Evolutionary conservation across 768 basidiomycete species (phyloP), one percentile per base, ranked within the genome.

Genomic region (Pulveroboletus sp.): DNA sequence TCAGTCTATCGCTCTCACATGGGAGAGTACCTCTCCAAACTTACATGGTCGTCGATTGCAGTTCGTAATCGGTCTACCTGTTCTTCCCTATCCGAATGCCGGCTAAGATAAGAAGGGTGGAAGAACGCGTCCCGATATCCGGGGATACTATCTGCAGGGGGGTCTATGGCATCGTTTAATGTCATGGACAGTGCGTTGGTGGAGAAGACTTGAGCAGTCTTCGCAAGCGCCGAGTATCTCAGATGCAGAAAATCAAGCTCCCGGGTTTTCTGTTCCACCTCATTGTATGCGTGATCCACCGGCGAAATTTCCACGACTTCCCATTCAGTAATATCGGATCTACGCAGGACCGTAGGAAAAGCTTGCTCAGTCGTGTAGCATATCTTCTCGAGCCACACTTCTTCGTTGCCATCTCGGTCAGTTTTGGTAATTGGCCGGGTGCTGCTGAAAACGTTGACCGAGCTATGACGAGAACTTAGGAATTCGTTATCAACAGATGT

Each of bases 351-450:
- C 0, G 93, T 93, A 0, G 95, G 95, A 71, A 94, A 93, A 4
- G 81, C 77, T 58, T 92, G 88, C 67, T 93, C 90, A 0, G 90
- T 93, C 4, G 84, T 88, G 63, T 81, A 86, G 59, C 80, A 84
- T 0, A 88, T 91, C 72, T 95, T 97, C 65, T 96, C 93, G 0
- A 85, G 69, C 93, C 93, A 96, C 1, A 78, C 67, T 64, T 90
- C 87, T 63, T 89, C 85, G 27, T 70, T 73, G 8, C 83, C 82
- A 56, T 89, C 83, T 26, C 79, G 74, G 46, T 75, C 78, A 8
- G 73, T 63, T 63, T 84, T 89, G 48, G 79, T 77, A 39, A 87
- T 70, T 30, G 84, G 83, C 6, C 89, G 78, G 1, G 80, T 81
- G 45, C 80, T 86, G 47, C 86, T 88, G 71, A 97, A 98, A 5